Base-by-base conservation (phyloP, 306 rosid species). In the Cicer arietinum region DNA sequence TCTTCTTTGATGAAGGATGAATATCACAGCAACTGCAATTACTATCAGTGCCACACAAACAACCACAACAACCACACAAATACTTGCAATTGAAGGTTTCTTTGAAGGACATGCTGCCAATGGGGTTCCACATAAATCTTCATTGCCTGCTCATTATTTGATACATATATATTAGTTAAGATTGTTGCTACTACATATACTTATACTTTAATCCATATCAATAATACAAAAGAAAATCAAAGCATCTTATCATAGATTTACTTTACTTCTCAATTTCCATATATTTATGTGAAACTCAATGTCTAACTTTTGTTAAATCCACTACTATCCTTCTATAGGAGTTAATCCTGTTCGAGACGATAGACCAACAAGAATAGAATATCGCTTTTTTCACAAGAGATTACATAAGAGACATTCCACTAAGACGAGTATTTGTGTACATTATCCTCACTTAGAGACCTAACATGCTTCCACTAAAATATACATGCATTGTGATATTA, bases 121-220 rank as follows among this genome's bases (percentile, higher is more conserved):
- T 14, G 98, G 97, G 7, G 14, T 11, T 77, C 99, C 99, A 82
- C 99, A 95, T 45, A 95, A 83, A 45, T 63, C 86, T 30, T 84
- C 64, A 60, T 92, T 87, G 50, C 90, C 98, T 94, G 88, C 79
- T 18, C 84, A 69, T 69, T 83, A 67, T 69, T 16, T 16, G 18
- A 30, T 17, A 22, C 20, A 54, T 35, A 51, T 20, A 51, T 18
- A 20, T 1, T 62, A n/a, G 71, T 79, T 53, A n/a, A 72, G 62
- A 58, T 37, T 42, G n/a, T 50, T 47, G 52, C 35, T 67, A 12
- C 61, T 52, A 7, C 17, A 16, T 16, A 14, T 52, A 51, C 57
- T 6, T 51, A 57, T 59, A 8, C 70, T 47, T 45, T 17, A 14
- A 52, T 52, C 1, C 41, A 17, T 17, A 40, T 77, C 70, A 78